These are phyloP conservation scores for Ceriops tagal DNA, from an alignment of 345 rosid genomes.

Conservation along the genomic window DNA sequence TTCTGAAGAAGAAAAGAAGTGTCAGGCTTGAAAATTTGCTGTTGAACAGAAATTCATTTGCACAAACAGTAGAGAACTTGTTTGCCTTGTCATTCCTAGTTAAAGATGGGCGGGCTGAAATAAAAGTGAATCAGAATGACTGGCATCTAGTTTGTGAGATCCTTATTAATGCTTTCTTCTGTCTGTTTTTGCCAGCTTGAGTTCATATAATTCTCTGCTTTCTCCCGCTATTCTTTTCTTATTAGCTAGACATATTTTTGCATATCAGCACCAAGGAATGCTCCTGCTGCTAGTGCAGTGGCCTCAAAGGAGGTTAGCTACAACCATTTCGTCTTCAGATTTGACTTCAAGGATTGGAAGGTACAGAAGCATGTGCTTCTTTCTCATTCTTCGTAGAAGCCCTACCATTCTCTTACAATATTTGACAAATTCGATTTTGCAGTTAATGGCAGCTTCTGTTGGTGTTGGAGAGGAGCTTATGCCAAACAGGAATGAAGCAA, in stretches of 20 bases:
- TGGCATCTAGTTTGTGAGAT: slow-evolving; percentile 44
- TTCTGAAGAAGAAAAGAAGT: slow-evolving; percentile 35
- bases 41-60: slow-evolving; percentile 43
- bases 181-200: not conserved
- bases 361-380: slow-evolving; percentile 9
- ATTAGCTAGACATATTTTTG: not conserved
- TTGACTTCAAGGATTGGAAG: slow-evolving; percentile 48
- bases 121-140: slow-evolving; percentile 31
- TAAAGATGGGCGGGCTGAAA: slow-evolving; percentile 45
- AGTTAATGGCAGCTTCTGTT: slow-evolving; percentile 34
- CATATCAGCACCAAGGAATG: slow-evolving; percentile 40
- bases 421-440: slow-evolving; percentile 7
- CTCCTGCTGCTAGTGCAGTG: slow-evolving; percentile 35
- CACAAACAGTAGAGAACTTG: slow-evolving; percentile 50
- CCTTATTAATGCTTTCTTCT: not conserved
- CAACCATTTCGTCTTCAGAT: slow-evolving; percentile 45
- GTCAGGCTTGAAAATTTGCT: slow-evolving; percentile 39
- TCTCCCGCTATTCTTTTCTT: not conserved
- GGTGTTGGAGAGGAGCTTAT: slow-evolving; percentile 36
- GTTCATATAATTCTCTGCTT: not conserved
- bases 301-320: slow-evolving; percentile 29
- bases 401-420: not conserved
- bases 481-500: slow-evolving; percentile 29
- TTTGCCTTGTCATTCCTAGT: slow-evolving; percentile 51
- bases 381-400: no score